These are phyloP conservation scores for Eutrema salsugineum DNA, from an alignment of 441 rosid species.

Conservation along the genomic window DNA sequence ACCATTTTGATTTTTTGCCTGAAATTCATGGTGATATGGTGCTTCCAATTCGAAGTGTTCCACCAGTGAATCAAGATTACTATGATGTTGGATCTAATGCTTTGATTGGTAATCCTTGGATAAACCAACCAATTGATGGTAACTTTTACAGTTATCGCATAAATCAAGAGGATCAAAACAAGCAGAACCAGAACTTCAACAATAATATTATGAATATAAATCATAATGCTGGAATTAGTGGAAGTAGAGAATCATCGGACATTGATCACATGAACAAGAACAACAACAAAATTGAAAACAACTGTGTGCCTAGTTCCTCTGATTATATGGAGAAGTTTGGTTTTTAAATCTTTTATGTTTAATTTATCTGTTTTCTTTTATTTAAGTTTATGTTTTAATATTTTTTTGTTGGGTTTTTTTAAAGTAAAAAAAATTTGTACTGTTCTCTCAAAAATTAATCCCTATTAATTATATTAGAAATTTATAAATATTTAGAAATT, in stretches of 20 bases:
- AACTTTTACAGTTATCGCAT: background rate
- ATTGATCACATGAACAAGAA: background rate
- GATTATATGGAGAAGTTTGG: background rate
- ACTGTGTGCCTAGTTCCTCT: background rate
- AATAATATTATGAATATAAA: too few relatives aligned
- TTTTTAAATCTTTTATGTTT: too few relatives aligned
- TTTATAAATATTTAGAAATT: background rate
- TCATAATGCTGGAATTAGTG: background rate
- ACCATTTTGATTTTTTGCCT: too few relatives aligned
- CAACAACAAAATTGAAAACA: background rate
- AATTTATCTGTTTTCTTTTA: background rate
- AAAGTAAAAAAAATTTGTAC: too few relatives aligned
- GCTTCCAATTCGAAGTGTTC: background rate
- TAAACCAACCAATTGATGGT: constrained; percentile 1
- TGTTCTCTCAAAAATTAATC: too few relatives aligned
- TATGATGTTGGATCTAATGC: too few relatives aligned
- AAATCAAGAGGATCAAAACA: constrained; percentile 1
- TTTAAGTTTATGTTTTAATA: background rate
- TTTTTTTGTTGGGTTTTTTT: background rate
- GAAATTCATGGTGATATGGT: background rate
- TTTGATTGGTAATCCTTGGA: constrained; percentile 3
- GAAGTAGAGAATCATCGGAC: background rate
- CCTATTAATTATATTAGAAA: background rate
- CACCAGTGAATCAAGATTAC: background rate
- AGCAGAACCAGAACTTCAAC: background rate